A percentile compares a stretch with the other conserved stretches of the same genome.
phyloP scores from a whole-genome alignment of 2,329 filamentous ascomycete genomes.

The Thielaviopsis punctulata region DNA sequence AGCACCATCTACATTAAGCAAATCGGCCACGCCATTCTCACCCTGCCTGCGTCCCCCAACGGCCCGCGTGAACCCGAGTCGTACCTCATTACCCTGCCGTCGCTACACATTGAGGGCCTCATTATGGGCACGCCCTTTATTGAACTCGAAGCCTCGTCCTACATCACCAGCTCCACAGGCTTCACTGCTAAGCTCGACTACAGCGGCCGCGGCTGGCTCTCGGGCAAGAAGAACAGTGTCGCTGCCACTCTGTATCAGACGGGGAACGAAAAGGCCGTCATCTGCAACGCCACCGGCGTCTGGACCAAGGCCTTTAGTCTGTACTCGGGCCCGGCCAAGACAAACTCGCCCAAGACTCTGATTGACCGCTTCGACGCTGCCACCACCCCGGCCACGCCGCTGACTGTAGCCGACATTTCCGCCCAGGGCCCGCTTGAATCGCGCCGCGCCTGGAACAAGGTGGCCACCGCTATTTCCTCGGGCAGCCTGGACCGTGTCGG shows the following conservation, averaged over 20 bases:
- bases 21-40: constrained; percentile 73
- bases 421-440: constrained; percentile 78
- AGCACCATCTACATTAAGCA: constrained; percentile 91
- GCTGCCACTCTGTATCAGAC: constrained; percentile 56
- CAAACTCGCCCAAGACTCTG: constrained; percentile 29
- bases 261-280: constrained; percentile 51
- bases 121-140: constrained; percentile 77
- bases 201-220: constrained; percentile 83
- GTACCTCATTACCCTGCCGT: constrained; percentile 82
- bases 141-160: constrained; percentile 70
- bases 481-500: constrained; percentile 74
- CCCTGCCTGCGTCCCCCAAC: constrained; percentile 36
- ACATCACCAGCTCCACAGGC: constrained; percentile 73
- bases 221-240: constrained; percentile 89
- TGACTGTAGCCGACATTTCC: constrained; percentile 55
- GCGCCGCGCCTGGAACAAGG: constrained; percentile 72
- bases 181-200: constrained; percentile 86
- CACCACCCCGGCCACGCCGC: constrained; percentile 41
- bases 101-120: constrained; percentile 83
- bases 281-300: constrained; percentile 73
- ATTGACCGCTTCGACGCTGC: constrained; percentile 45
- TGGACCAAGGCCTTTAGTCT: constrained; percentile 78
- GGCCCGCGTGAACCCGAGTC: constrained; percentile 34
- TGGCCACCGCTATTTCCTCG: constrained; percentile 55
- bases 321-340: constrained; percentile 43